Evolutionary conservation across 2,329 filamentous ascomycete genomes (phyloP).

Genomic region (Hirsutella minnesotensis): DNA sequence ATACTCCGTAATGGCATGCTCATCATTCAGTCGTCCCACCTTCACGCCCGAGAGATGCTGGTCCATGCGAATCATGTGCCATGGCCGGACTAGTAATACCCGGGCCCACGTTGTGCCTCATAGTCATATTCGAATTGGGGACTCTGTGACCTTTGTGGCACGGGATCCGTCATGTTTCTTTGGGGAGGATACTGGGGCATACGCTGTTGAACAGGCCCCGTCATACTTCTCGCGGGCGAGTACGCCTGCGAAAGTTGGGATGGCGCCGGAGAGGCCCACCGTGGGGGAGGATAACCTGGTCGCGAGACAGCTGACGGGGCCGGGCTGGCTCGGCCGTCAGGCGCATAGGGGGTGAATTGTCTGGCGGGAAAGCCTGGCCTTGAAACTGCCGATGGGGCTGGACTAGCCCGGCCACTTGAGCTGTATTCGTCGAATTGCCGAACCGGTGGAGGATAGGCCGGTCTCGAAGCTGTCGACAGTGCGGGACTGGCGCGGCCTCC

Average conservation of each 20-base stretch:
- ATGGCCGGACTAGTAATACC: not conserved
- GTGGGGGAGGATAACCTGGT: conserved; percentile 9
- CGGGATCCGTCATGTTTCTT: conserved; percentile 33
- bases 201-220: conserved; percentile 21
- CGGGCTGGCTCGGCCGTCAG: conserved; percentile 20
- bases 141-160: not conserved
- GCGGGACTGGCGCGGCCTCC: conserved; percentile 21
- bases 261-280: conserved; percentile 6
- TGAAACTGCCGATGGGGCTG: conserved; percentile 15
- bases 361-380: conserved; percentile 2
- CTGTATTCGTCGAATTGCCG: conserved; percentile 18
- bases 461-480: conserved; percentile 10
- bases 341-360: conserved; percentile 18
- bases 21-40: too few species aligned
- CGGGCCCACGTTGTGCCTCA: conserved; percentile 9
- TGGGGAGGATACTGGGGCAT: conserved; percentile 24
- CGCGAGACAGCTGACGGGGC: conserved; percentile 16
- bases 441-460: not conserved
- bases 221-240: conserved; percentile 25
- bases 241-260: conserved; percentile 12
- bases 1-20: too few species aligned
- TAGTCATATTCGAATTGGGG: conserved; percentile 23
- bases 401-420: conserved; percentile 19
- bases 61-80: too few species aligned
- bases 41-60: too few species aligned